Percentiles rank a stretch among this genome's conserved stretches.
These are phyloP conservation scores for Jaapia argillacea DNA, from an alignment of 768 basidiomycete species.

Conservation along the genomic window DNA sequence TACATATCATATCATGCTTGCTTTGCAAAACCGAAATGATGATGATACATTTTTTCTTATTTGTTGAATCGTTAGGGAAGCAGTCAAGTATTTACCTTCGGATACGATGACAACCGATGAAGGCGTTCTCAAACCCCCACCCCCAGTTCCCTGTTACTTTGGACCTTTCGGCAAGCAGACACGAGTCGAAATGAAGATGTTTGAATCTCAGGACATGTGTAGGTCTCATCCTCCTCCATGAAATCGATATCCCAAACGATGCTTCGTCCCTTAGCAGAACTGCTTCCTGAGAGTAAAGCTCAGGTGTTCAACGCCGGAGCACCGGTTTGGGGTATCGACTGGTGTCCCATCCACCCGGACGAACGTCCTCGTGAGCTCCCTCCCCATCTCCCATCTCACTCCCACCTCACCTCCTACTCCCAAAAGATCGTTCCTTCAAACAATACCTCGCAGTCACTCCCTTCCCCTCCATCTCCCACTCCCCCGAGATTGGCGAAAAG, in stretches of 20 bases:
- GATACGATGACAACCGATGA: conserved; percentile 40
- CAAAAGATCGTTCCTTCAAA: conserved; percentile 38
- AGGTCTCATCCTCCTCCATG: conserved; percentile 13
- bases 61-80: conserved; percentile 31
- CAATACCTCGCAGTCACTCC: conserved; percentile 85
- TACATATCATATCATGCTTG: conserved; percentile 9
- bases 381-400: too few species aligned
- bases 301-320: conserved; percentile 82
- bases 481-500: conserved; percentile 57
- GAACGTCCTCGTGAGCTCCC: conserved; percentile 40
- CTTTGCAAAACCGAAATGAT: conserved; percentile 1
- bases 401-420: conserved; percentile 1
- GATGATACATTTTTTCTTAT: conserved; percentile 1
- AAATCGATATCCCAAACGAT: background rate
- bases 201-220: conserved; percentile 54
- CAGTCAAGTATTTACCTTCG: conserved; percentile 48
- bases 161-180: conserved; percentile 53
- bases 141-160: conserved; percentile 50
- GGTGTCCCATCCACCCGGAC: conserved; percentile 73
- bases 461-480: conserved; percentile 53
- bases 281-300: conserved; percentile 45
- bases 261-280: conserved; percentile 37
- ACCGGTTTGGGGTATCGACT: conserved; percentile 86
- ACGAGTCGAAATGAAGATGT: conserved; percentile 37
- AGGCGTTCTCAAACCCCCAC: conserved; percentile 39